These are phyloP conservation scores for Ophiognomonia clavigignenti-juglandacearum DNA, from an alignment of 2,329 filamentous ascomycete species.

Conservation along the genomic window DNA sequence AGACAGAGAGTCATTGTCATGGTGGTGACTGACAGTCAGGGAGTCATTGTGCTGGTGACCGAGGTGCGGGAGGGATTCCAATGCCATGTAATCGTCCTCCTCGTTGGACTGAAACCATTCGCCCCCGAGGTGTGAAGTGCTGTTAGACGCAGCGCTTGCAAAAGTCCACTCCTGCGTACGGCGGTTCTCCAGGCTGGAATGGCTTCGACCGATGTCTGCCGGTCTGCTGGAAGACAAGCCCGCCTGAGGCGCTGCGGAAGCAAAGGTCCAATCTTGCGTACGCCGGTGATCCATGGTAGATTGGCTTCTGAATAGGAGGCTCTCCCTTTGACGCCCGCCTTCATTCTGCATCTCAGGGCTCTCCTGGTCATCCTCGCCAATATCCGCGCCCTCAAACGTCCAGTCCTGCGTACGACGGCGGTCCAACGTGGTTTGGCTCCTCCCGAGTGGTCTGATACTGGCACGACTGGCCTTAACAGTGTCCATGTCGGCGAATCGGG, in stretches of 20 bases:
- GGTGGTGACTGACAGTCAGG: slow-evolving; percentile 26
- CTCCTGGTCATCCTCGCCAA: slow-evolving; percentile 2
- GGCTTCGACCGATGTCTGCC: slow-evolving; percentile 12
- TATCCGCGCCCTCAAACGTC: slow-evolving; percentile 9
- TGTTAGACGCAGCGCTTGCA: slow-evolving; percentile 43
- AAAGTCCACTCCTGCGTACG: slow-evolving; percentile 52
- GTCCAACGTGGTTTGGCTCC: slow-evolving; percentile 37
- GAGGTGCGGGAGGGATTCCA: slow-evolving; percentile 12
- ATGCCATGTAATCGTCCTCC: slow-evolving; percentile 23
- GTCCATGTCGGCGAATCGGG: slow-evolving; percentile 56
- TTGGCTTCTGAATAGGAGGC: slow-evolving; percentile 13
- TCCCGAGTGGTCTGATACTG: slow-evolving; percentile 44
- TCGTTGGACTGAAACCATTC: slow-evolving; percentile 28
- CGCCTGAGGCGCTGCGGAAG: slow-evolving; percentile 3
- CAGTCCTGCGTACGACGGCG: slow-evolving; percentile 16
- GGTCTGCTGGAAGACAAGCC: background rate
- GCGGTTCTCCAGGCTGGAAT: slow-evolving; percentile 46
- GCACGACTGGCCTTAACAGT: slow-evolving; percentile 48
- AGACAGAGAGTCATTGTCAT: slow-evolving; percentile 27
- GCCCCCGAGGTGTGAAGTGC: slow-evolving; percentile 34
- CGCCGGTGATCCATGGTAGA: slow-evolving; percentile 16
- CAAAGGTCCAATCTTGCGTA: slow-evolving; percentile 17
- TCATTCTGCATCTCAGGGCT: background rate
- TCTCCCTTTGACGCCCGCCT: slow-evolving; percentile 10
- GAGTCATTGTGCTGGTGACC: slow-evolving; percentile 23